Evolutionary conservation across 345 rosid species (phyloP), one percentile per base, ranked within the genome.

Genomic region (Hibiscus tridactylites): DNA sequence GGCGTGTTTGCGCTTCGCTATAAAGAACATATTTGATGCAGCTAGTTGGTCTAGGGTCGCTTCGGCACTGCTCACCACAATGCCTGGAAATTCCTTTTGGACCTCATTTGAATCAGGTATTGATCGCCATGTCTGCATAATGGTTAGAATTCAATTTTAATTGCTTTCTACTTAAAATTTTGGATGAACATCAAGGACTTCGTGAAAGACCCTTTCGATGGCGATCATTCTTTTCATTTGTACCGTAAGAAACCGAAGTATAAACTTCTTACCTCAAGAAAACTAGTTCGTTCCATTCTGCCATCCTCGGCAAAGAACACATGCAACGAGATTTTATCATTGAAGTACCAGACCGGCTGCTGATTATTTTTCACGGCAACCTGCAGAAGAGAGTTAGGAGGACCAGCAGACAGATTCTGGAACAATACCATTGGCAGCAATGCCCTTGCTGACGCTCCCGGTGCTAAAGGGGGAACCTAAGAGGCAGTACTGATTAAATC

Each of bases 331-430:
- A 92, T 83, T 78, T 88, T 92, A 76, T 95, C 99, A 66, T 75
- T 90, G 82, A 78, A 90, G 84, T 95, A 92, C 91, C 93, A 88
- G 15, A 95, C 98, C 6, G 96, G 97, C 78, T 89, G 98, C 76
- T 95, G 98, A 76, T 86, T 92, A 78, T 95, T 92, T 75, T 90
- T 95, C 73, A 95, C 91, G 49, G 99, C 99, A 65, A 95, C 94
- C 82, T 95, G 99, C 83, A 95, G 78, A 79, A 90, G 81, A 9
- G 96, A 89, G 90, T 82, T 95, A 60, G 98, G 94, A 75, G 98
- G 88, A 71, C 94, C 90, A 37, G 87, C 56, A 79, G 98, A 90
- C 82, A 89, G 26, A 79, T 95, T 95, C 82, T 92, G 99, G 83
- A 87, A 87, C 82, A 92, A 68, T 58, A 88, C 89, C 99, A 95